These are phyloP conservation scores for Amanita rubescens DNA, from an alignment of 768 basidiomycete genomes.

Conservation along the genomic window DNA sequence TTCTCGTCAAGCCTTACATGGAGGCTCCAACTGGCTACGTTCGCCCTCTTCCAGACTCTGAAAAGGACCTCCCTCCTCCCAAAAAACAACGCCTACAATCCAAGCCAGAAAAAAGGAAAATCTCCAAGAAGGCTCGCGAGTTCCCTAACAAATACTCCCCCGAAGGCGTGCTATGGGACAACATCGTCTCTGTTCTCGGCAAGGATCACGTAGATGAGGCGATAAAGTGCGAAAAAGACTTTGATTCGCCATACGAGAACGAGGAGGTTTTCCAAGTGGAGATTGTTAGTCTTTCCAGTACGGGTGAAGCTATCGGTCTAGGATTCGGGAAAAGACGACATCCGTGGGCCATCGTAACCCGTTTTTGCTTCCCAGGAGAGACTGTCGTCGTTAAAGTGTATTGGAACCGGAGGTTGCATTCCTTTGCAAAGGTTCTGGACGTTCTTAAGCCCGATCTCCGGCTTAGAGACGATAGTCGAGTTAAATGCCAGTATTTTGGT, in stretches of 20 bases:
- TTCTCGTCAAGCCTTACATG: constrained; percentile 1
- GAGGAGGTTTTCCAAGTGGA: constrained; percentile 60
- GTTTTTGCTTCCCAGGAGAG: constrained; percentile 83
- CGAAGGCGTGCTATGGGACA: constrained; percentile 70
- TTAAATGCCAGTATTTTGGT: constrained; percentile 84
- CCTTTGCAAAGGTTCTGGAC: constrained; percentile 66
- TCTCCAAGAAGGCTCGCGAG: constrained; percentile 30
- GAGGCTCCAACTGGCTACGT: neutral
- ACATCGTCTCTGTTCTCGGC: constrained; percentile 65
- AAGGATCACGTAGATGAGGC: constrained; percentile 43
- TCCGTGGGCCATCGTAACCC: constrained; percentile 79
- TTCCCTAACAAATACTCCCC: constrained; percentile 58
- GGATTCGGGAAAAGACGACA: constrained; percentile 27
- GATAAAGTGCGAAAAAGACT: constrained; percentile 41
- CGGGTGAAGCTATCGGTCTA: constrained; percentile 56
- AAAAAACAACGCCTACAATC: constrained; percentile 23
- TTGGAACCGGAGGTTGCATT: constrained; percentile 62
- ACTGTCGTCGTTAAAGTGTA: constrained; percentile 66
- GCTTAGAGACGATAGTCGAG: constrained; percentile 56
- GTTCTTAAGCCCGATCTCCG: constrained; percentile 55
- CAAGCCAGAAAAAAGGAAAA: constrained; percentile 14
- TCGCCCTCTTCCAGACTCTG: constrained; percentile 10
- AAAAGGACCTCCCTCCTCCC: constrained; percentile 16
- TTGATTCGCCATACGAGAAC: constrained; percentile 51
- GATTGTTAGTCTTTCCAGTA: constrained; percentile 57